phyloP scores from a whole-genome alignment of 371 early-diverging fungal genomes.

The Mycotypha africana region DNA sequence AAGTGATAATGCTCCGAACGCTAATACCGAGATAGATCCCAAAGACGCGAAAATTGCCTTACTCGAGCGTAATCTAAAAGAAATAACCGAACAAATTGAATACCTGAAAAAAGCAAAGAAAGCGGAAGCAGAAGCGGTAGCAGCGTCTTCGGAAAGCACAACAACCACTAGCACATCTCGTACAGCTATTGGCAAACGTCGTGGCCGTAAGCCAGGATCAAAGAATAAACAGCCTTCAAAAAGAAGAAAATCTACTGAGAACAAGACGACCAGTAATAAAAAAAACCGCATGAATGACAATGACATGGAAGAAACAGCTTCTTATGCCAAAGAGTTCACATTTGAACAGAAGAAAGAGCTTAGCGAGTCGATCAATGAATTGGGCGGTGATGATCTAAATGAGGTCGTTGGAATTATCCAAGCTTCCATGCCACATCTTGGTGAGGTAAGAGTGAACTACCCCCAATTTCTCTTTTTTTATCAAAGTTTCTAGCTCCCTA shows the following conservation, averaged over 20 bases:
- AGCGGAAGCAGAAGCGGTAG: neutral
- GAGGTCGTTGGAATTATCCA: constrained; percentile 84
- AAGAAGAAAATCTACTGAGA: constrained; percentile 4
- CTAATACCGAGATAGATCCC: neutral
- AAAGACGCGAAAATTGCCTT: constrained; percentile 53
- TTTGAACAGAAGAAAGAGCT: constrained; percentile 87
- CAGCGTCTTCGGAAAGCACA: constrained; percentile 18
- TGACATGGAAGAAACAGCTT: constrained; percentile 17
- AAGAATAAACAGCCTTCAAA: constrained; percentile 2
- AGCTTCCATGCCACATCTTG: constrained; percentile 72
- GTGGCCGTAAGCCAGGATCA: constrained; percentile 2
- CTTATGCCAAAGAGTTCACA: constrained; percentile 69
- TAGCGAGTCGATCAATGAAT: constrained; percentile 71
- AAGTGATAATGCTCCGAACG: neutral
- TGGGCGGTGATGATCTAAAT: constrained; percentile 68
- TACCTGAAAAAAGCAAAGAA: constrained; percentile 59
- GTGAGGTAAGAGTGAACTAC: constrained; percentile 39
- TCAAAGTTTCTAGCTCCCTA: neutral
- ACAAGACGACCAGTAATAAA: neutral
- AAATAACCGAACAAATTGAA: constrained; percentile 55
- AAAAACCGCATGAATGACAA: neutral
- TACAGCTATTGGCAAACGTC: constrained; percentile 4
- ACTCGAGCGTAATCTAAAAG: constrained; percentile 55
- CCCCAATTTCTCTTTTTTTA: too few relatives aligned
- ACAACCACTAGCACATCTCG: constrained; percentile 4